Evolutionary conservation across 1,139 yeast genomes (phyloP).

Genomic region (Yamadazyma atmosphaerica): DNA sequence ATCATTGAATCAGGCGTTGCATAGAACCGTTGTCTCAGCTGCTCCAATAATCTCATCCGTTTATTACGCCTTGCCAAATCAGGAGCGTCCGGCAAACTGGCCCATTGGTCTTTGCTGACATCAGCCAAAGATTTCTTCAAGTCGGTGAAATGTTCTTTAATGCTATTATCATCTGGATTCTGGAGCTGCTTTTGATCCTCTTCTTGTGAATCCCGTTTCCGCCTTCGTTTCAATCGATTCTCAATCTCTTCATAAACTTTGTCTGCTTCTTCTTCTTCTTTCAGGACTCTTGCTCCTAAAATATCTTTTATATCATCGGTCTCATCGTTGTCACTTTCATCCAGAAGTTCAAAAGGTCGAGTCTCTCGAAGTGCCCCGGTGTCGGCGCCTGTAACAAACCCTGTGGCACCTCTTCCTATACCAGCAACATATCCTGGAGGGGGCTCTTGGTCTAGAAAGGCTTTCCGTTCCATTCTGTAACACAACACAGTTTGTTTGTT

Average conservation of each 20-base stretch:
- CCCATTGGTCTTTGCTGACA: conserved; percentile 77
- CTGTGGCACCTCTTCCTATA: conserved; percentile 92
- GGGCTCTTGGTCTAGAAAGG: conserved; percentile 83
- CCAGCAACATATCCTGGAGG: conserved; percentile 94
- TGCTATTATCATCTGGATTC: conserved; percentile 19
- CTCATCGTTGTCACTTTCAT: conserved; percentile 28
- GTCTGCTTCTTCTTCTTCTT: conserved; percentile 78
- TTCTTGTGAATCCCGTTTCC: conserved; percentile 27
- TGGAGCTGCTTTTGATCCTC: conserved; percentile 31
- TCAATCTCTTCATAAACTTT: conserved; percentile 67
- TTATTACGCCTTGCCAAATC: conserved; percentile 84
- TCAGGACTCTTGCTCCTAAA: conserved; percentile 35
- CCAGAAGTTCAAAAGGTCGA: conserved; percentile 25
- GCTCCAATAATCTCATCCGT: conserved; percentile 62
- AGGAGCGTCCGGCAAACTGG: conserved; percentile 79
- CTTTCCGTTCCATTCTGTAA: conserved; percentile 44
- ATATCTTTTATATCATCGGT: conserved; percentile 31
- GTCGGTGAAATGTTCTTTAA: conserved; percentile 38
- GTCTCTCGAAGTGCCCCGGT: conserved; percentile 47
- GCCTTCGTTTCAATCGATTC: conserved; percentile 23
- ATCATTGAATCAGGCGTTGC: conserved; percentile 80
- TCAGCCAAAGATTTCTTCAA: conserved; percentile 61
- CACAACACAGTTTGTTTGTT: too few species aligned
- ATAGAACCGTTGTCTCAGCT: conserved; percentile 67
- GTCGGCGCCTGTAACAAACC: conserved; percentile 84